Evolutionary conservation across 202 grass and related monocot species (phyloP).

Genomic region (Elaeis oleifera): DNA sequence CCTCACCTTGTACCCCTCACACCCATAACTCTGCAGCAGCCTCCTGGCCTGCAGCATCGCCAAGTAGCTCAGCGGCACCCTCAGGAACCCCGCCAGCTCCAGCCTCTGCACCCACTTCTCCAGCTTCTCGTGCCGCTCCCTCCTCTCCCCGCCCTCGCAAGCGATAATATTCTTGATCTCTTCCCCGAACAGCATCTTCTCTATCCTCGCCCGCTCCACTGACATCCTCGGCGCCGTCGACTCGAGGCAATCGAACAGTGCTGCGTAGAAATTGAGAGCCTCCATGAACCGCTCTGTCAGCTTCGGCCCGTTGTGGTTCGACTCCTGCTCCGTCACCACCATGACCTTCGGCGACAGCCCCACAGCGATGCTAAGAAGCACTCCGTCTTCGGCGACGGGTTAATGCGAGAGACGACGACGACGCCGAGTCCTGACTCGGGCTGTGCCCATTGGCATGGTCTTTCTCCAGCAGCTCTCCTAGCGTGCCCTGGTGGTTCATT

Average conservation of each 20-base stretch:
- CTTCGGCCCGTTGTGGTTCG: neutral
- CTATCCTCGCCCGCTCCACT: neutral
- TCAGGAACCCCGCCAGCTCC: conserved; percentile 38
- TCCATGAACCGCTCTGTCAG: conserved; percentile 4
- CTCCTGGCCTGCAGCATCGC: conserved; percentile 58
- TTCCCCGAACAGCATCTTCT: conserved; percentile 48
- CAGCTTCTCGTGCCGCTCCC: conserved; percentile 68
- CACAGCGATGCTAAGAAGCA: neutral
- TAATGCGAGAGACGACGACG: neutral
- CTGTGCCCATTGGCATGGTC: too few species aligned
- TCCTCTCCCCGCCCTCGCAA: conserved; percentile 57
- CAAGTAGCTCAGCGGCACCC: conserved; percentile 58
- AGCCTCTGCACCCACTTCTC: conserved; percentile 52
- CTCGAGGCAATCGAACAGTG: conserved; percentile 7
- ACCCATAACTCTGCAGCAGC: conserved; percentile 52
- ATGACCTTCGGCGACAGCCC: neutral
- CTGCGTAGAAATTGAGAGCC: conserved; percentile 5
- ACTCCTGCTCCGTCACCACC: conserved; percentile 8
- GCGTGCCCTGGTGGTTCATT: too few species aligned
- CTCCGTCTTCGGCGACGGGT: neutral
- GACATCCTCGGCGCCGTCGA: neutral
- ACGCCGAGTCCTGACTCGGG: neutral
- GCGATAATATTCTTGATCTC: conserved; percentile 85
- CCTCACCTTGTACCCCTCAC: conserved; percentile 62
- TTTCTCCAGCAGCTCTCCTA: too few species aligned